phyloP scores from a whole-genome alignment of 2,329 filamentous ascomycete genomes.

The Colletotrichum cuscutae region DNA sequence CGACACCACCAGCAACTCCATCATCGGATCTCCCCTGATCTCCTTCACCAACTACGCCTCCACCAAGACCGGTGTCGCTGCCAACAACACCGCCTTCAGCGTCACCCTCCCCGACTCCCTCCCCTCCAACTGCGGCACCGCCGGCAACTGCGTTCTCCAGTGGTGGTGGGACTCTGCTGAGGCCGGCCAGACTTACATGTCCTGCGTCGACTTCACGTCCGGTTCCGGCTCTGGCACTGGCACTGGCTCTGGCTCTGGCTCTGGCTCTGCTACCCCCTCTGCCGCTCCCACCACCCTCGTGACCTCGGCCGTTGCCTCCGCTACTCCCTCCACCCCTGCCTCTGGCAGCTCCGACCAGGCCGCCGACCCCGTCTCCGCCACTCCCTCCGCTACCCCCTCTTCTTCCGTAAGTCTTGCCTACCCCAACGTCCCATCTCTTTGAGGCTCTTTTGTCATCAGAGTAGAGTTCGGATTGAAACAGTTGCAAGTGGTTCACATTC shows the following conservation, averaged over 20 bases:
- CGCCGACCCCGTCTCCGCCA: conserved; percentile 8
- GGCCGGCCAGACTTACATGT: conserved; percentile 71
- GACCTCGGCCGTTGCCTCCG: conserved; percentile 12
- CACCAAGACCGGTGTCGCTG: conserved; percentile 34
- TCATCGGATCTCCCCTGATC: conserved; percentile 59
- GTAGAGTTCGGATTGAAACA: conserved; percentile 18
- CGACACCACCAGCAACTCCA: conserved; percentile 53
- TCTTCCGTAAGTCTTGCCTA: conserved; percentile 14
- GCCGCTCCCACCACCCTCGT: conserved; percentile 26
- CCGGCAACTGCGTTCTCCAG: conserved; percentile 64
- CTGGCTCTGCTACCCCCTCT: conserved; percentile 4
- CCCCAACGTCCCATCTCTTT: neutral
- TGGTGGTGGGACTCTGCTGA: conserved; percentile 71
- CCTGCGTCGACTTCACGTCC: conserved; percentile 67
- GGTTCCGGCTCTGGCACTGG: conserved; percentile 23
- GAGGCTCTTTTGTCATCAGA: neutral
- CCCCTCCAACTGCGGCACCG: conserved; percentile 55
- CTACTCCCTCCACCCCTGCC: conserved; percentile 20
- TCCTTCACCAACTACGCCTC: conserved; percentile 53
- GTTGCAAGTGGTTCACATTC: neutral
- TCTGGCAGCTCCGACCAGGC: conserved; percentile 14
- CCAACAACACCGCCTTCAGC: conserved; percentile 54
- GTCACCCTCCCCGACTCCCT: conserved; percentile 64
- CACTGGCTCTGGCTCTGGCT: neutral
- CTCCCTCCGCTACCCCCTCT: conserved; percentile 6